phyloP scores from a whole-genome alignment of 2,329 filamentous ascomycete species.

The Sclerotinia subarctica region DNA sequence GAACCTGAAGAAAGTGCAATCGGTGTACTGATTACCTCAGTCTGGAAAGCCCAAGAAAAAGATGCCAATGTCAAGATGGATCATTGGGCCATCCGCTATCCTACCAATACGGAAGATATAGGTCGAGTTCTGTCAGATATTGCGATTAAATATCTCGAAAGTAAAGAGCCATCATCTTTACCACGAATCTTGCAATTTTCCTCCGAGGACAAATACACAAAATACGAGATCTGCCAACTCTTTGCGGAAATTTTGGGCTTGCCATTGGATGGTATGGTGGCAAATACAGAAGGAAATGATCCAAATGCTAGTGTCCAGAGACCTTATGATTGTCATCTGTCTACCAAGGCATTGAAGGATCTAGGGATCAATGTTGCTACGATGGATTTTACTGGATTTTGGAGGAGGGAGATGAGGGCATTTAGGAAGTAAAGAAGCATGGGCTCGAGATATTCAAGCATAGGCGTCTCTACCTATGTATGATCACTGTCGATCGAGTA shows the following conservation, averaged over 20 bases:
- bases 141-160: slow-evolving; percentile 62
- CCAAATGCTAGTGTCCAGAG: slow-evolving; percentile 69
- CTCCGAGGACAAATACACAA: slow-evolving; percentile 81
- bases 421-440: slow-evolving; percentile 42
- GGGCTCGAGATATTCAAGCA: background rate
- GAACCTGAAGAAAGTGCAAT: slow-evolving; percentile 76
- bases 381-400: slow-evolving; percentile 77
- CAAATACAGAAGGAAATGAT: slow-evolving; percentile 70
- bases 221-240: slow-evolving; percentile 80
- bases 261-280: slow-evolving; percentile 62
- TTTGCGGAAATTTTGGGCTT: slow-evolving; percentile 79
- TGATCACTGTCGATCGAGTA: background rate
- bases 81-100: slow-evolving; percentile 79
- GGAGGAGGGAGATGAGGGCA: slow-evolving; percentile 62
- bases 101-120: slow-evolving; percentile 86
- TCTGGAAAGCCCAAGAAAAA: slow-evolving; percentile 69
- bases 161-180: slow-evolving; percentile 49
- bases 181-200: slow-evolving; percentile 79
- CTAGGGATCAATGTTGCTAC: slow-evolving; percentile 73
- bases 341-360: slow-evolving; percentile 68
- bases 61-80: slow-evolving; percentile 71
- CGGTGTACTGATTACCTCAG: slow-evolving; percentile 72
- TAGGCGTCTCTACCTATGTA: background rate
- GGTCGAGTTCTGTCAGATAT: slow-evolving; percentile 69
- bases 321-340: slow-evolving; percentile 85